Percentiles rank a stretch among this genome's conserved stretches.
Evolutionary conservation across 1,139 yeast genomes (phyloP).

Genomic region (Saccharomycopsis hybrid): DNA sequence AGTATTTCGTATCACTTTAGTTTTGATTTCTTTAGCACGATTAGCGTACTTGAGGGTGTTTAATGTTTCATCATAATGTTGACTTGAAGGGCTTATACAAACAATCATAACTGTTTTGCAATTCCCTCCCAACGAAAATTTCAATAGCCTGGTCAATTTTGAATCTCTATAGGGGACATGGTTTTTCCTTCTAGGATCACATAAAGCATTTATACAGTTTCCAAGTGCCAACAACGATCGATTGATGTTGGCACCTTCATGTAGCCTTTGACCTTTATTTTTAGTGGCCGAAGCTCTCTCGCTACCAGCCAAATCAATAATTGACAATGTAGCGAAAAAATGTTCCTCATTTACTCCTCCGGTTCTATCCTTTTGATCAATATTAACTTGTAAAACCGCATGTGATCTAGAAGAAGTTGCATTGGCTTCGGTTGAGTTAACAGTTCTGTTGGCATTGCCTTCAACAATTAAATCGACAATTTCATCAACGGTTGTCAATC

Average conservation of each 20-base stretch:
- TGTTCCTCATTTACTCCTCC: constrained; percentile 63
- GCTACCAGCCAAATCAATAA: constrained; percentile 91
- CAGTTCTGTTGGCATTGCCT: constrained; percentile 74
- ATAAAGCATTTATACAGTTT: constrained; percentile 86
- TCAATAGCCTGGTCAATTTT: constrained; percentile 74
- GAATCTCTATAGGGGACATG: constrained; percentile 92
- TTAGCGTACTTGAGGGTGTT: constrained; percentile 88
- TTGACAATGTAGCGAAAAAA: constrained; percentile 71
- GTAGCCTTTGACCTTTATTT: constrained; percentile 70
- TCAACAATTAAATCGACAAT: constrained; percentile 70
- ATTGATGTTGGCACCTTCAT: constrained; percentile 92
- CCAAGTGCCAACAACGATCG: constrained; percentile 84
- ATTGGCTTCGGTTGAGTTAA: constrained; percentile 87
- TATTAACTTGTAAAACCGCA: constrained; percentile 80
- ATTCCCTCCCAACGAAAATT: constrained; percentile 90
- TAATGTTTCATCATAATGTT: constrained; percentile 85
- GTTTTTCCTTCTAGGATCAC: constrained; percentile 59
- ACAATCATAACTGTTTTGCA: constrained; percentile 96
- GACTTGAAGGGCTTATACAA: constrained; percentile 79
- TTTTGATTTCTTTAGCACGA: constrained; percentile 84
- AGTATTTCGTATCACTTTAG: constrained; percentile 69
- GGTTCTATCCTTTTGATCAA: constrained; percentile 54
- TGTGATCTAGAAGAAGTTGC: constrained; percentile 88
- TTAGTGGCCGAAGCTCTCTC: constrained; percentile 89
- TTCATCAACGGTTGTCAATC: constrained; percentile 60